Evolutionary conservation across 805 yeast genomes (phyloP), one percentile per base, ranked within the genome.

Genomic region (Metschnikowia lochheadii): DNA sequence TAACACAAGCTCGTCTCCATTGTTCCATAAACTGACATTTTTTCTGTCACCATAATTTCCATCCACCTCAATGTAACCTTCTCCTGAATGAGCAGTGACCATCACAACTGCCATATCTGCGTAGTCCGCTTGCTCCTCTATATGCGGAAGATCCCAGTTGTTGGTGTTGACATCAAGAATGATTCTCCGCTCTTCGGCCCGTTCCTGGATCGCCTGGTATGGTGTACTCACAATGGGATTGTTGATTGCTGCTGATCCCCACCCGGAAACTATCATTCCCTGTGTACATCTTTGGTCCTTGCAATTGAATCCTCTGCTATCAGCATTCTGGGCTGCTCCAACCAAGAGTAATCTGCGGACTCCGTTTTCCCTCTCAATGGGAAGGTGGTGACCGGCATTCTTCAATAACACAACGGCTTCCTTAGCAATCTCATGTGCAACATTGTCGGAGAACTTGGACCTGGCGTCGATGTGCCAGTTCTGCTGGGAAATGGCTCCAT

Each of bases 191-290:
- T 69, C 72, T 33, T 71, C 63, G 2, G 84, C 84, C 50, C 70
- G 69, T 33, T 66, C 64, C 3, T 76, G 68, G 37, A 83, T 75
- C 1, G 81, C 84, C 59, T 81, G 84, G 51, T 72, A 72, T 0
- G 87, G 86, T 0, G 85, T 76, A n/a, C 80, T 69, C 3, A 80
- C 78, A 59, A 68, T 79, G 2, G 84, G 83, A 40, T 79, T 76
- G 55, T 73, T 76, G 14, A 77, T 83, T 10, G 83, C 71, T 0
- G 85, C 82, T 4, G 87, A 82, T 0, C 87, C 88, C 83, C 87
- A 80, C 13, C 87, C 87, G 31, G 78, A 71, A 33, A 80, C 77
- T 39, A 82, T 59, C 1, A 80, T 75, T 2, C 87, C 88, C 50
- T 77, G 73, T 10, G 70, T 69, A 52, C 81, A 75, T 43, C 70